Conservation (phyloP, 305 asterid genomes). For the Andrographis paniculata region DNA sequence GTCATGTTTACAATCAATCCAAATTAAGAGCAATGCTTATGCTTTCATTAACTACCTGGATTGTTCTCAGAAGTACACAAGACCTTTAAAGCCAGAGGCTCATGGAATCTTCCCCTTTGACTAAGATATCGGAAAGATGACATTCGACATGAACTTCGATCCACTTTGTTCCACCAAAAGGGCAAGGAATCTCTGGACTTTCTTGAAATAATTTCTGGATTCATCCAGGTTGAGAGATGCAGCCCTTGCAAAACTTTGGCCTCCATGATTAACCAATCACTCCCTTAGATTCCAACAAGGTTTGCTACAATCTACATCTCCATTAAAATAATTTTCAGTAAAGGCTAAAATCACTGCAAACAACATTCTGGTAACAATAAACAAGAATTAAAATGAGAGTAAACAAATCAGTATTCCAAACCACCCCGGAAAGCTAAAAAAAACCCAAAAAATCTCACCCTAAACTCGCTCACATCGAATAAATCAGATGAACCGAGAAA, state of each 20-base stretch:
- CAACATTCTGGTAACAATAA: background rate
- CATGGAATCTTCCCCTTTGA: conserved; percentile 19
- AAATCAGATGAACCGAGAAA: too few relatives aligned
- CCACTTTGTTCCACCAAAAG: conserved; percentile 16
- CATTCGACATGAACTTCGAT: conserved; percentile 9
- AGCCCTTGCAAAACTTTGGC: conserved; percentile 28
- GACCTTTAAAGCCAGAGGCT: conserved; percentile 32
- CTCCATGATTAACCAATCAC: conserved; percentile 26
- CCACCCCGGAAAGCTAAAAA: too few relatives aligned
- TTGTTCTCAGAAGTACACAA: conserved; percentile 49
- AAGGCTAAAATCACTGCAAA: too few relatives aligned
- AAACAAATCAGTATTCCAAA: too few relatives aligned
- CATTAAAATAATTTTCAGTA: background rate
- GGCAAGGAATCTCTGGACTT: conserved; percentile 21
- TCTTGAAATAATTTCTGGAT: conserved; percentile 17
- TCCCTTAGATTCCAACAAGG: background rate
- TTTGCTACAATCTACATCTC: background rate
- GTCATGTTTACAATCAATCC: too few relatives aligned
- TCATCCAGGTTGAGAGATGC: conserved; percentile 23
- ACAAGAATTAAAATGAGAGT: background rate
- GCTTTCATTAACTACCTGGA: conserved; percentile 39
- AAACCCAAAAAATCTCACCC: too few relatives aligned
- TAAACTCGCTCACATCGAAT: too few relatives aligned
- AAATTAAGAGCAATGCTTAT: background rate
- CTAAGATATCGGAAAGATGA: conserved; percentile 22